Evolutionary conservation across 495 filamentous ascomycete species (phyloP).

Genomic region (Bryoglossum gracile): DNA sequence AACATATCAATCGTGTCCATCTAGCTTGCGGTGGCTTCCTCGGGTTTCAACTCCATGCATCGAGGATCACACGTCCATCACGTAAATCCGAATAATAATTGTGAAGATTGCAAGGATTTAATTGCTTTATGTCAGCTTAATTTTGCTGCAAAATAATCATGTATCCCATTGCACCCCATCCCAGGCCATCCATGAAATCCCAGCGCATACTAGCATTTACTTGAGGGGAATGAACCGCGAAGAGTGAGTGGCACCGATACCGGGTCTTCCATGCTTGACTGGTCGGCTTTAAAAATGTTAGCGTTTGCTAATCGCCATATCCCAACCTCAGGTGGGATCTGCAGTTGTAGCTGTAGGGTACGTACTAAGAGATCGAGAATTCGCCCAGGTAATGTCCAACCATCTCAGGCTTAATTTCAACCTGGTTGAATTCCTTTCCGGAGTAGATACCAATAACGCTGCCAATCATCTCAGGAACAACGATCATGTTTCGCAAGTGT

Average conservation of each 20-base stretch:
- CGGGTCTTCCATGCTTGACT: conserved; percentile 99
- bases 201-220: conserved; percentile 46
- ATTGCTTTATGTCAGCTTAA: conserved; percentile 20
- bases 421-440: conserved; percentile 99
- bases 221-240: conserved; percentile 99
- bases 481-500: conserved; percentile 98
- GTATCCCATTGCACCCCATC: conserved; percentile 8
- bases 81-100: neutral
- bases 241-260: conserved; percentile 99
- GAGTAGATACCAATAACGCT: conserved; percentile 97
- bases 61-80: neutral
- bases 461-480: conserved; percentile 99
- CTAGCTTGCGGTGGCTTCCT: no score
- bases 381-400: conserved; percentile 98
- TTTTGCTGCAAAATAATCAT: conserved; percentile 8
- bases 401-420: conserved; percentile 99
- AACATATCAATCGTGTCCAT: no score
- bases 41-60: no score
- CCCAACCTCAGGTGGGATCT: neutral
- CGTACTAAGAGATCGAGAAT: conserved; percentile 99
- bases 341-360: conserved; percentile 24
- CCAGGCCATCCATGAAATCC: conserved; percentile 16
- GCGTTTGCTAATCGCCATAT: conserved; percentile 16
- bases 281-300: conserved; percentile 68
- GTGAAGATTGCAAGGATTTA: conserved; percentile 18